These are phyloP conservation scores for Pseudogymnoascus sp. DNA, from an alignment of 2,329 filamentous ascomycete genomes.

Conservation along the genomic window DNA sequence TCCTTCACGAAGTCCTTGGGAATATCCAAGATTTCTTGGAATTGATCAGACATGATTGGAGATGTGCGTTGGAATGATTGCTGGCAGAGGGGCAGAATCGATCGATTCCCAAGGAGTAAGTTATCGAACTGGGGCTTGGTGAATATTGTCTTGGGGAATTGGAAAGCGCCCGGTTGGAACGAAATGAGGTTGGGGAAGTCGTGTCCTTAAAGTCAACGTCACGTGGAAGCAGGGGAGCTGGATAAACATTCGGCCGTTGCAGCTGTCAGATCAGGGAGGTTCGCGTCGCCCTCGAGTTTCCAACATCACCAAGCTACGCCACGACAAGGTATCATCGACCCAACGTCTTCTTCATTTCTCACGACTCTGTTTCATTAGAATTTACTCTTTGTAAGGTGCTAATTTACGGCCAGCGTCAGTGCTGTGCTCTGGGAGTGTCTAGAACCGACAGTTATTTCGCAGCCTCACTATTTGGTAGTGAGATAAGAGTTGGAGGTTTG, in stretches of 20 bases:
- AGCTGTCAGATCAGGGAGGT: constrained; percentile 7
- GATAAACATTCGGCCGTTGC: not conserved
- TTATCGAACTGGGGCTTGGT: constrained; percentile 6
- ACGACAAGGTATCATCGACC: constrained; percentile 4
- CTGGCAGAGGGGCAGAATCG: not conserved
- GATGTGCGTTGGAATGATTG: not conserved
- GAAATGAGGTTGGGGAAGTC: constrained; percentile 8
- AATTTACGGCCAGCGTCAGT: not conserved
- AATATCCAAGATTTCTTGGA: constrained; percentile 51
- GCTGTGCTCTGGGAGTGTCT: not conserved
- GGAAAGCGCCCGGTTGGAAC: constrained; percentile 7
- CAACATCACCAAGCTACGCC: not conserved
- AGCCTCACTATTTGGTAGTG: not conserved
- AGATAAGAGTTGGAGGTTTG: not conserved
- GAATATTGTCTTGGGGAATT: constrained; percentile 1
- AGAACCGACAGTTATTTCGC: not conserved
- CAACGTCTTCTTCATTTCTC: not conserved
- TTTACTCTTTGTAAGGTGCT: not conserved
- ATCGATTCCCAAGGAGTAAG: constrained; percentile 5
- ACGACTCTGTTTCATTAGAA: not conserved
- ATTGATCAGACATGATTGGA: constrained; percentile 43
- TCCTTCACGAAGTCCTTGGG: constrained; percentile 41
- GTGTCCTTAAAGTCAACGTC: constrained; percentile 4
- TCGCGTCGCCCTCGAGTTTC: not conserved
- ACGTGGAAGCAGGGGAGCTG: not conserved